Evolutionary conservation across 2,329 filamentous ascomycete species (phyloP), one percentile per base, ranked within the genome.

Genomic region (Parascedosporium putredinis): DNA sequence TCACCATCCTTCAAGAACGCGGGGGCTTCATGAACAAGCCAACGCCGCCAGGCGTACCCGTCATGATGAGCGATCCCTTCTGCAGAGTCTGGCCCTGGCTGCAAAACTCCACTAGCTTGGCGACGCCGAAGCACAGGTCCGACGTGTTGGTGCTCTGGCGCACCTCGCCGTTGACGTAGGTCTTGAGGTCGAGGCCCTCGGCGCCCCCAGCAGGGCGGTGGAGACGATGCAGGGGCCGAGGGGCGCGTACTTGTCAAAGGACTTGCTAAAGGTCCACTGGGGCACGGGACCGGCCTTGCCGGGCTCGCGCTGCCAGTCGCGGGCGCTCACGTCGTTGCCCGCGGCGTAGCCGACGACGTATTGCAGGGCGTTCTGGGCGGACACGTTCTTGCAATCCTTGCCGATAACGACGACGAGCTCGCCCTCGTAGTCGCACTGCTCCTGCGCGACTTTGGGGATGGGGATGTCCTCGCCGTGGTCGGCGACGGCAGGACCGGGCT

Each of bases 251-350:
- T 68, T 71, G 56, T 76, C 72, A 2, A 67, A 62, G 1, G 65
- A 70, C 56, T 76, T 76, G 14, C 72, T 71, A 34, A 74, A 67
- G 38, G 68, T 73, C 52, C 75, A 69, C 33, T 54, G 52, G 1
- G 81, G 75, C 9, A 81, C 81, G n/a, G 82, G 82, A 75, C 49
- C 80, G 79, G 0, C 74, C 53, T 85, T 64, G 72, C 55, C 81
- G 79, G 12, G 66, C 70, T 74, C 76, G 55, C 75, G 72, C 65
- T 88, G 84, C 36, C 65, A 62, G 51, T 74, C 70, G 3, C 74
- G 61, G 0, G 72, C 71, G 2, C 72, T 72, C 16, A 76, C 57
- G 53, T 77, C 74, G 58, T 81, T 80, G 29, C 71, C 72, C 22
- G 70, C 70, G 0, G 76, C 75, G 53, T 79, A 81, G 25, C 76